These are phyloP conservation scores for Amorphotheca resinae DNA, from an alignment of 495 filamentous ascomycete genomes.

Conservation along the genomic window DNA sequence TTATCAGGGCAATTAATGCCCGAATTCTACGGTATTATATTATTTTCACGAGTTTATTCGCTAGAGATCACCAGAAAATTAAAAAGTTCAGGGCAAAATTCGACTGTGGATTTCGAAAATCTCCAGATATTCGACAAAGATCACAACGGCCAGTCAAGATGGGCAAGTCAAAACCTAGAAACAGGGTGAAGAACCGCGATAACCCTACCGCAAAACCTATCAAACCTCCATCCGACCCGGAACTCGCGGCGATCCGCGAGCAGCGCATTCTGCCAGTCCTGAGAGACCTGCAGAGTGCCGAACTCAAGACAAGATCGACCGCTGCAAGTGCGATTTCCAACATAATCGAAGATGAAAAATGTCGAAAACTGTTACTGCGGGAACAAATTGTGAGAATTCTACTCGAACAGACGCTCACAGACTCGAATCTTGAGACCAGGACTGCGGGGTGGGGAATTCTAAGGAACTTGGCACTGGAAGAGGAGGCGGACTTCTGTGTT, in stretches of 20 bases:
- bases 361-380: conserved; percentile 43
- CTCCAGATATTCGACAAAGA: neutral
- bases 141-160: conserved; percentile 6
- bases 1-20: neutral
- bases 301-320: conserved; percentile 37
- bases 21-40: neutral
- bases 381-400: conserved; percentile 48
- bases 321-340: conserved; percentile 43
- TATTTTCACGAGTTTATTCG: neutral
- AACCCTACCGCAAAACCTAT: conserved; percentile 35
- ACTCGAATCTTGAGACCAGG: conserved; percentile 41
- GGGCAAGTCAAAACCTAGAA: conserved; percentile 20
- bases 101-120: no score
- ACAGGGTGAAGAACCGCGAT: conserved; percentile 13
- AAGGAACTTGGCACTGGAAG: conserved; percentile 41
- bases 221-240: conserved; percentile 41
- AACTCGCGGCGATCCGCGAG: conserved; percentile 42
- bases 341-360: conserved; percentile 44
- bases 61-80: neutral
- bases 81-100: no score
- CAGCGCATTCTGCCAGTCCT: conserved; percentile 44
- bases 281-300: conserved; percentile 39
- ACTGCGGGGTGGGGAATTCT: conserved; percentile 50
- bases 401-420: conserved; percentile 46
- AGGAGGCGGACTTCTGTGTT: conserved; percentile 49